These are phyloP conservation scores for Trichoderma lentiforme DNA, from an alignment of 2,329 filamentous ascomycete genomes.

Conservation along the genomic window DNA sequence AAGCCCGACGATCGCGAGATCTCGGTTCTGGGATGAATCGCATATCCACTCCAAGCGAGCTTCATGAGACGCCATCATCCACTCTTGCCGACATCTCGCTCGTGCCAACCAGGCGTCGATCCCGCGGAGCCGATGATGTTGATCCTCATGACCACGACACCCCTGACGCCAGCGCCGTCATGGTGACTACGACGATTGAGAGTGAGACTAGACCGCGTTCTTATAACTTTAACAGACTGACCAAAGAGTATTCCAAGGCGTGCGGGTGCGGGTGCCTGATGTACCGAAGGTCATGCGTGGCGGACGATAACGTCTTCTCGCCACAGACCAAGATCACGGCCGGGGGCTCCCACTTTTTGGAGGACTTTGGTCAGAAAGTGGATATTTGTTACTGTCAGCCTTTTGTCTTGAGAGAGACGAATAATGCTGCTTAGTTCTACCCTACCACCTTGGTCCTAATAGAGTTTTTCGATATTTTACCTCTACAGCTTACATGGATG, in stretches of 20 bases:
- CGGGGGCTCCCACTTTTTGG: slow-evolving; percentile 18
- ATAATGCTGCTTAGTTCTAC: background rate
- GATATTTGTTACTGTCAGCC: slow-evolving; percentile 13
- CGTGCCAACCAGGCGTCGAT: slow-evolving; percentile 23
- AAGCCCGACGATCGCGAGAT: slow-evolving; percentile 20
- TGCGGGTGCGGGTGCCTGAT: background rate
- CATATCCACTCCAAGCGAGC: slow-evolving; percentile 12
- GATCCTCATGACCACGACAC: slow-evolving; percentile 18
- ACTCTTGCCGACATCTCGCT: slow-evolving; percentile 30
- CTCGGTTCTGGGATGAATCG: slow-evolving; percentile 8
- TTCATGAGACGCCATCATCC: slow-evolving; percentile 21
- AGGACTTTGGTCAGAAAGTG: slow-evolving; percentile 14
- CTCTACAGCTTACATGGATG: background rate
- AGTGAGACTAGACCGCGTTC: slow-evolving; percentile 28
- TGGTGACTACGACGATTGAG: slow-evolving; percentile 39
- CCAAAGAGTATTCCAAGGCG: background rate
- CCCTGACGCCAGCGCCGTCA: slow-evolving; percentile 24
- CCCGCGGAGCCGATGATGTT: slow-evolving; percentile 22
- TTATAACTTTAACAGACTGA: background rate
- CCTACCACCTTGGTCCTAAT: background rate
- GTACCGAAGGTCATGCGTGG: background rate
- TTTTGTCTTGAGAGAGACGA: background rate
- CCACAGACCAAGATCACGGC: slow-evolving; percentile 27
- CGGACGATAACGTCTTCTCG: slow-evolving; percentile 10
- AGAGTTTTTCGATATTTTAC: background rate